These are phyloP conservation scores for Jacaranda mimosifolia DNA, from an alignment of 257 asterid genomes.

Conservation along the genomic window DNA sequence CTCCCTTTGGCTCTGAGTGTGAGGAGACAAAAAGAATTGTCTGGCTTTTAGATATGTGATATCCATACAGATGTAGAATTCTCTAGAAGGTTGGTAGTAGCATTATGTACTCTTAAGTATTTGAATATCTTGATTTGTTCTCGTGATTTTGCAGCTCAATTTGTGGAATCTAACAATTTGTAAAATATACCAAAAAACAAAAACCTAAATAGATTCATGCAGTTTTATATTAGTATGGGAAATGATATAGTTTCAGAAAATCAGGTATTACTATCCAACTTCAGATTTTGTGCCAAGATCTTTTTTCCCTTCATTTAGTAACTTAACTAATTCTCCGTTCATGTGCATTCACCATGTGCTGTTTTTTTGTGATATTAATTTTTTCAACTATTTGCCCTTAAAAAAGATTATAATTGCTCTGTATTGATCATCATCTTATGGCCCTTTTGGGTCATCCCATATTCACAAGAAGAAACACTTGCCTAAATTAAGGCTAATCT, in stretches of 20 bases:
- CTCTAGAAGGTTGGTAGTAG: no score
- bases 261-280: slow-evolving; percentile 8
- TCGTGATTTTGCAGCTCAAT: neutral
- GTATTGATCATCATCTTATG: neutral
- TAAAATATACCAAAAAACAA: slow-evolving; percentile 8
- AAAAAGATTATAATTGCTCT: no score
- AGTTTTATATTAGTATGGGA: neutral
- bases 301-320: neutral
- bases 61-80: no score
- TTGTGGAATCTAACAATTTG: neutral
- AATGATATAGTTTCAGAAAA: neutral
- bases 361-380: slow-evolving; percentile 22
- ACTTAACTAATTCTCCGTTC: slow-evolving; percentile 12
- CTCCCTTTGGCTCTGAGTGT: no score
- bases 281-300: neutral
- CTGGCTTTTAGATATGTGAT: no score
- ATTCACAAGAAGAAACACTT: slow-evolving; percentile 33
- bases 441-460: slow-evolving; percentile 1
- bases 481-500: slow-evolving; percentile 17
- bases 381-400: neutral
- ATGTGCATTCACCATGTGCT: slow-evolving; percentile 7
- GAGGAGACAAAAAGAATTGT: no score
- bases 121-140: neutral
- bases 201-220: neutral
- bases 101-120: no score